Evolutionary conservation across 495 filamentous ascomycete genomes (phyloP), one percentile per base, ranked within the genome.

Genomic region (Xylaria telfairii): DNA sequence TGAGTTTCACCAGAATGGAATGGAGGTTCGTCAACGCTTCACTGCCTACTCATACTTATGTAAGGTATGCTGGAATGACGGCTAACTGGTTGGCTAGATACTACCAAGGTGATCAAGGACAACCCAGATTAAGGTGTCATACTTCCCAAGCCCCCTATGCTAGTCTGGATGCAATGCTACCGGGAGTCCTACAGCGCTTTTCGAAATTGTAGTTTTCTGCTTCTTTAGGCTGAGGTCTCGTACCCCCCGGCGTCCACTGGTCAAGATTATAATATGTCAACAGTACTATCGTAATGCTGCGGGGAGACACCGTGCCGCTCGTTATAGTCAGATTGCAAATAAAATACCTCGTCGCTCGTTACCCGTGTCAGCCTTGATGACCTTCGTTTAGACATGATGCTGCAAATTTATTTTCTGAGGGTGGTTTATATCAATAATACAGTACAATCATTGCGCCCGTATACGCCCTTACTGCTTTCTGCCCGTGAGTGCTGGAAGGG

Each of bases 1-100:
- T 88, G 83, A 87, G 82, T 85, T 81, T 65, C 61, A 57, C 60
- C 47, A 59, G 73, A 67, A 73, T 68, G 61, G 60, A 74, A 76
- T 70, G 69, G 71, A 77, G 72, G 74, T 74, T 64, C 51, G 73
- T 74, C 41, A 15, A 44, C 30, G 46, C 47, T 59, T 7, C 9
- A 12, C 51, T 21, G 46, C 37, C 26, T 26, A 37, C 34, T 8
- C 8, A 8, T 26, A 37, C 34, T 8, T 37, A 8, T 8, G 4
- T 37, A 4, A 37, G 34, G 8, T 37, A 34, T 59, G 24, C n/a
- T 19, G n/a, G 59, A 64, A 44, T n/a, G 28, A 61, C 34, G n/a
- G 61, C 73, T 78, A 76, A 78, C 71, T 41, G 19, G 15, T 56
- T n/a, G 19, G n/a, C 32, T 42, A 74, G 73, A 75, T 75, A 70